These are phyloP conservation scores for Colletotrichum spinosum DNA, from an alignment of 2,329 filamentous ascomycete species.

Conservation along the genomic window DNA sequence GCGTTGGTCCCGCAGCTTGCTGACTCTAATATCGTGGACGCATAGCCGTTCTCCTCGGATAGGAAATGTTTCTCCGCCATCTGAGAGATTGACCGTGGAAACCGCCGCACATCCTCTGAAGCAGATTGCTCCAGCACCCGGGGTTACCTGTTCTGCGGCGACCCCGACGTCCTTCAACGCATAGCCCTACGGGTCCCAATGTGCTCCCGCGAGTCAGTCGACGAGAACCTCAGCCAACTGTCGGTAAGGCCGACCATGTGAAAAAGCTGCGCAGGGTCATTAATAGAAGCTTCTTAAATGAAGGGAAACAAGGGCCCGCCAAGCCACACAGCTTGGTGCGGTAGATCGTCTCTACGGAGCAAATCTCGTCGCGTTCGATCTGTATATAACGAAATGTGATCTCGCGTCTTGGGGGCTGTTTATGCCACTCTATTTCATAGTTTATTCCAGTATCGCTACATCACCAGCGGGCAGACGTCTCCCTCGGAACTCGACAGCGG, in stretches of 20 bases:
- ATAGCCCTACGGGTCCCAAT: slow-evolving; percentile 13
- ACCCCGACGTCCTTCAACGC: slow-evolving; percentile 13
- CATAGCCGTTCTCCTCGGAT: no score
- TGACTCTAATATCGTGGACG: no score
- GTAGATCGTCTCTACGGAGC: neutral
- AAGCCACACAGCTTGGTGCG: neutral
- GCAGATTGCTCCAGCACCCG: no score
- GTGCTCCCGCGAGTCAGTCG: slow-evolving; percentile 13
- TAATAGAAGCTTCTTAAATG: slow-evolving; percentile 19
- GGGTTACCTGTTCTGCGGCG: neutral
- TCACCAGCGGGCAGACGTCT: neutral
- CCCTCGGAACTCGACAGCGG: neutral
- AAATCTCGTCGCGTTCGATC: neutral
- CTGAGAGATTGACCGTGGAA: no score
- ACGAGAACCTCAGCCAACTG: neutral
- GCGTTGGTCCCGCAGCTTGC: no score
- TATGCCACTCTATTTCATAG: neutral
- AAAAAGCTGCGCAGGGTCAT: slow-evolving; percentile 2
- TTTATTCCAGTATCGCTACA: neutral
- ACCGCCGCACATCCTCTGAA: neutral
- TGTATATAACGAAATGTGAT: slow-evolving; percentile 14
- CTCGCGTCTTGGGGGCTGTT: neutral
- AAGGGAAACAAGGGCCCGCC: slow-evolving; percentile 17
- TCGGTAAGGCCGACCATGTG: slow-evolving; percentile 8
- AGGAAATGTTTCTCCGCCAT: no score